Evolutionary conservation across 495 filamentous ascomycete species (phyloP).

Genomic region (Talaromyces proteolyticus): DNA sequence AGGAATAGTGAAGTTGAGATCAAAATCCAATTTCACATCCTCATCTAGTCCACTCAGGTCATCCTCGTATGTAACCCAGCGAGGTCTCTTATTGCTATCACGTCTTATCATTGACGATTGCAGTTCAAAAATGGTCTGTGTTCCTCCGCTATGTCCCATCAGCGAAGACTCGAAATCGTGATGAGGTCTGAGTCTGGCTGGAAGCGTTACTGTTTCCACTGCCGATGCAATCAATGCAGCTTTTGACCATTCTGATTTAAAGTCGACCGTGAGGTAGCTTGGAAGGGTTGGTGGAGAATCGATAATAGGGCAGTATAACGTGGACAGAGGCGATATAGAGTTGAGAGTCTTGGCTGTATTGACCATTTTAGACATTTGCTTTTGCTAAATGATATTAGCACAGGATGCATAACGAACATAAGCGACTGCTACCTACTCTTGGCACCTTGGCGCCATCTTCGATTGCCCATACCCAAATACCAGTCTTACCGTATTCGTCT

Average conservation of each 20-base stretch:
- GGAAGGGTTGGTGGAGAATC: slow-evolving; percentile 54
- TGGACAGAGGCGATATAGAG: slow-evolving; percentile 62
- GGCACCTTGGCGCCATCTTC: slow-evolving; percentile 55
- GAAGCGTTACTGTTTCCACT: slow-evolving; percentile 74
- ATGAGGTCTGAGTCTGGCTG: slow-evolving; percentile 59
- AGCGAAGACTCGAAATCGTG: slow-evolving; percentile 63
- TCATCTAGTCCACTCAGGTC: slow-evolving; percentile 13
- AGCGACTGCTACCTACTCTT: slow-evolving; percentile 48
- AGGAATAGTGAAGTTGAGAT: slow-evolving; percentile 53
- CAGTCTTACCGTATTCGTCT: slow-evolving; percentile 87
- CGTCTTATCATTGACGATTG: slow-evolving; percentile 43
- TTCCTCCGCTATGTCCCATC: slow-evolving; percentile 67
- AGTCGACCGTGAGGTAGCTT: slow-evolving; percentile 54
- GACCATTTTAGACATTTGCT: slow-evolving; percentile 49
- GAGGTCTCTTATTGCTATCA: slow-evolving; percentile 5
- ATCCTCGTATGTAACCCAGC: slow-evolving; percentile 1
- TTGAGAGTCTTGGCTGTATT: slow-evolving; percentile 68
- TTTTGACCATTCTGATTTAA: slow-evolving; percentile 69
- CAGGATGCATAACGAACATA: too few relatives aligned
- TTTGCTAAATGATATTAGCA: slow-evolving; percentile 21
- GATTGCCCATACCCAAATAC: slow-evolving; percentile 80
- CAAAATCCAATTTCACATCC: slow-evolving; percentile 35
- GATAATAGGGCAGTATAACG: slow-evolving; percentile 74
- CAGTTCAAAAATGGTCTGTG: slow-evolving; percentile 73
- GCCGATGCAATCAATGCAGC: slow-evolving; percentile 72